Percentiles rank a stretch among this genome's conserved stretches.
phyloP scores from a whole-genome alignment of 495 filamentous ascomycete genomes.

The Letharia lupina region DNA sequence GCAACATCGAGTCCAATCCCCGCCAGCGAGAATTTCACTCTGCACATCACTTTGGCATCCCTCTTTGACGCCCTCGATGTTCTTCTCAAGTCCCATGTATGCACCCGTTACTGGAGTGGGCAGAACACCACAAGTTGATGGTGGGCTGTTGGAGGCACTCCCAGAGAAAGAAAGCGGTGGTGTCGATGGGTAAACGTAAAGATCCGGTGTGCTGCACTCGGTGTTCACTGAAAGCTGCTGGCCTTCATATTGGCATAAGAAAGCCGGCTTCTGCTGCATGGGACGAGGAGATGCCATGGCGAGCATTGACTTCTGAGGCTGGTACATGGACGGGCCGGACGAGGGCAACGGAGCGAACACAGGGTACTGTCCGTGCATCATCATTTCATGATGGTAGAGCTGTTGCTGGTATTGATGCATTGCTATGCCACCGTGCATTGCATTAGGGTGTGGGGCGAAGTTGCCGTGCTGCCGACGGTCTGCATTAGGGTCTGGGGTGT shows the following conservation, averaged over 20 bases:
- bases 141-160: conserved; percentile 80
- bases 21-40: conserved; percentile 64
- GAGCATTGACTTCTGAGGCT: conserved; percentile 56
- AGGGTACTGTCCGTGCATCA: conserved; percentile 25
- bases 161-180: conserved; percentile 79
- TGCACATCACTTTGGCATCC: conserved; percentile 67
- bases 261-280: conserved; percentile 64
- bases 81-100: conserved; percentile 67
- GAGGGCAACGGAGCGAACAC: conserved; percentile 69
- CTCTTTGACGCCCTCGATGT: conserved; percentile 72
- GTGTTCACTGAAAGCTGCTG: conserved; percentile 55
- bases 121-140: conserved; percentile 63
- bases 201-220: conserved; percentile 56
- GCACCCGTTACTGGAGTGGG: conserved; percentile 74
- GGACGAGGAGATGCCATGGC: conserved; percentile 68
- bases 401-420: conserved; percentile 37
- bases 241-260: conserved; percentile 55
- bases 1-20: conserved; percentile 65
- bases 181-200: conserved; percentile 74
- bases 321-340: conserved; percentile 46
- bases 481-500: conserved; percentile 65
- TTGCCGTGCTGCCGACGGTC: conserved; percentile 74
- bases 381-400: conserved; percentile 33
- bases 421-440: conserved; percentile 39
- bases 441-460: conserved; percentile 66